These are phyloP conservation scores for Skeletonema menzelii DNA, from an alignment of 108 stramenopile genomes.

Conservation along the genomic window DNA sequence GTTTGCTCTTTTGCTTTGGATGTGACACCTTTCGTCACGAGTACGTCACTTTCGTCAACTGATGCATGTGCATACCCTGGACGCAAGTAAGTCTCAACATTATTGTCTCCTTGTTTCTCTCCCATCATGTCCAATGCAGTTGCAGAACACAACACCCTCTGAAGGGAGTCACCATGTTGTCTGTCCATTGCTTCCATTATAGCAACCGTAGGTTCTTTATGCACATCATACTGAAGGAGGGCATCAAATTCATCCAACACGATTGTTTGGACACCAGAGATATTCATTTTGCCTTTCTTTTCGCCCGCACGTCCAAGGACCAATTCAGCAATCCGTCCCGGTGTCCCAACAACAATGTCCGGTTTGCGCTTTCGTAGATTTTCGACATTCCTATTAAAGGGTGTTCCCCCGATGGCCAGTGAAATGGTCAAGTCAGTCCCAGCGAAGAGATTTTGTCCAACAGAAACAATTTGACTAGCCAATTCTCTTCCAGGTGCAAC, in stretches of 20 bases:
- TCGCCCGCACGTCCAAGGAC: conserved; percentile 78
- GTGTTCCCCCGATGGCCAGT: conserved; percentile 84
- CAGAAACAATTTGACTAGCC: conserved; percentile 81
- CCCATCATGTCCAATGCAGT: conserved; percentile 82
- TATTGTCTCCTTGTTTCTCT: conserved; percentile 2
- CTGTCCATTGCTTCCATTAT: conserved; percentile 64
- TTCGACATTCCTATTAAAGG: conserved; percentile 70
- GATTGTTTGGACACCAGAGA: conserved; percentile 56
- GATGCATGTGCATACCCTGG: conserved; percentile 74
- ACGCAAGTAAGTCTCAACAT: conserved; percentile 55
- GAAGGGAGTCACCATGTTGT: conserved; percentile 58
- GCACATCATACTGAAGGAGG: conserved; percentile 75
- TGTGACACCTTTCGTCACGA: conserved; percentile 53
- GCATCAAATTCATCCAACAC: conserved; percentile 92
- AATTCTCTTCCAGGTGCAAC: conserved; percentile 87
- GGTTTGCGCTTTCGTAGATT: conserved; percentile 78
- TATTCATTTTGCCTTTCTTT: conserved; percentile 72
- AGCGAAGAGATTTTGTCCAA: conserved; percentile 63
- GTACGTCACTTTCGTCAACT: conserved; percentile 66
- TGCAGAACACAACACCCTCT: conserved; percentile 76
- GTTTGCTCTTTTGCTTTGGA: conserved; percentile 5
- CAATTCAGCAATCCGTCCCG: conserved; percentile 85
- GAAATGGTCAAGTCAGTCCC: conserved; percentile 63
- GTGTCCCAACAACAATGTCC: conserved; percentile 82
- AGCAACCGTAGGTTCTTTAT: conserved; percentile 76